phyloP scores from a whole-genome alignment of 305 asterid species.

The Fraxinus greggii region DNA sequence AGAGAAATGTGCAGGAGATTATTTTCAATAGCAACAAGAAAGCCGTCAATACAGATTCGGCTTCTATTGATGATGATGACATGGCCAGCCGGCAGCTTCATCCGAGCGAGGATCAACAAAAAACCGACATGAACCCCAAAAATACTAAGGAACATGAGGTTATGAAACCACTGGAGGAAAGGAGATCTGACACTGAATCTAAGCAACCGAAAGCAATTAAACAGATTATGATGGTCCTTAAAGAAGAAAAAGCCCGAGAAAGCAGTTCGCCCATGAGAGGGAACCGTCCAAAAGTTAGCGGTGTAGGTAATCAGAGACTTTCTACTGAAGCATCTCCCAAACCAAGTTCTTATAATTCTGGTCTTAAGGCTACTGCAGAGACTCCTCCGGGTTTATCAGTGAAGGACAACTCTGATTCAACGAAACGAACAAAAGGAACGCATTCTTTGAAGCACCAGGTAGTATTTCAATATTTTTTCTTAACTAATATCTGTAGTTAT shows the following conservation, averaged over 20 bases:
- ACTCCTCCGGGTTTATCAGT: constrained; percentile 33
- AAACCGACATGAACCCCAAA: constrained; percentile 25
- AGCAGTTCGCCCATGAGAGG: constrained; percentile 78
- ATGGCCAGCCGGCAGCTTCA: constrained; percentile 29
- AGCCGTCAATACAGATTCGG: constrained; percentile 34
- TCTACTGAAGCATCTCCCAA: constrained; percentile 58
- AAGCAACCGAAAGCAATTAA: constrained; percentile 70
- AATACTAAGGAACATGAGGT: constrained; percentile 37
- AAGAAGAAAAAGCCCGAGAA: constrained; percentile 83
- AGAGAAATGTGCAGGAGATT: constrained; percentile 43
- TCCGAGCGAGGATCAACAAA: constrained; percentile 34
- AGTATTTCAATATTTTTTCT: constrained; percentile 20
- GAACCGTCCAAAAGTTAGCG: constrained; percentile 39
- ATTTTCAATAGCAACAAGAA: constrained; percentile 39
- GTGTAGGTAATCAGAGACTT: constrained; percentile 41
- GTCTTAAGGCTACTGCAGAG: constrained; percentile 47
- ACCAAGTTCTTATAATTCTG: constrained; percentile 34
- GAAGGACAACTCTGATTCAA: constrained; percentile 45
- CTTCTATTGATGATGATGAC: constrained; percentile 46
- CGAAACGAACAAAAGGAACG: constrained; percentile 42
- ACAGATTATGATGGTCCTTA: constrained; percentile 72
- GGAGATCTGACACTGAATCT: constrained; percentile 35
- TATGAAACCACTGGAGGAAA: constrained; percentile 39
- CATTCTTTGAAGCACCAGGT: constrained; percentile 80
- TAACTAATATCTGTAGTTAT: constrained; percentile 1